Evolutionary conservation across 1,139 yeast genomes (phyloP).

Genomic region (Chernovozyma sophiae-reginae): DNA sequence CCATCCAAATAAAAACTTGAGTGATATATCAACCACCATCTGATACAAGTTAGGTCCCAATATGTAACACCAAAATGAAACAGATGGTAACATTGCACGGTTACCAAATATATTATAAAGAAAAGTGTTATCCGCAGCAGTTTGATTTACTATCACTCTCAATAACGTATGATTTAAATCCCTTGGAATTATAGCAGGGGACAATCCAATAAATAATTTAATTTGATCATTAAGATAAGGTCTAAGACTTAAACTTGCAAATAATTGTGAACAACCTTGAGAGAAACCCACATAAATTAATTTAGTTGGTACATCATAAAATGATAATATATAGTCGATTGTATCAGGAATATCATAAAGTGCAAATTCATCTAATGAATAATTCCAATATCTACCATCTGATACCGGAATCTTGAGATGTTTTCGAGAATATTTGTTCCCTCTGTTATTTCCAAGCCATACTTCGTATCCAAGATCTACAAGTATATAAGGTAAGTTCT

Average conservation of each 20-base stretch:
- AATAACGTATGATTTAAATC: conserved; percentile 37
- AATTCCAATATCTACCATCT: conserved; percentile 69
- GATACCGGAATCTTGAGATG: conserved; percentile 34
- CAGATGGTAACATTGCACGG: conserved; percentile 43
- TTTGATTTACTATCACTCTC: conserved; percentile 29
- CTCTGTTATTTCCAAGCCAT: conserved; percentile 36
- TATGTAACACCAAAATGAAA: conserved; percentile 40
- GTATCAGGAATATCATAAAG: conserved; percentile 77
- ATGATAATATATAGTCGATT: conserved; percentile 49
- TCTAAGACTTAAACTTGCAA: conserved; percentile 39
- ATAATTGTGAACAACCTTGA: conserved; percentile 45
- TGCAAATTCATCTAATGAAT: conserved; percentile 82
- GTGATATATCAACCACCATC: conserved; percentile 33
- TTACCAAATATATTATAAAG: conserved; percentile 37
- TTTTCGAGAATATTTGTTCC: conserved; percentile 38
- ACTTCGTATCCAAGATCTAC: conserved; percentile 33
- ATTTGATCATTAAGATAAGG: conserved; percentile 32
- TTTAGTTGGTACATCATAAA: conserved; percentile 10
- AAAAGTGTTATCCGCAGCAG: conserved; percentile 31
- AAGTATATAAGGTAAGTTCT: conserved; percentile 27
- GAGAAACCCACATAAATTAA: conserved; percentile 42
- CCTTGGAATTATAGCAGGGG: conserved; percentile 44
- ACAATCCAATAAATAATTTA: conserved; percentile 36
- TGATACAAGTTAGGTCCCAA: conserved; percentile 35
- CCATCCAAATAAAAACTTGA: conserved; percentile 41